Evolutionary conservation across 2,329 filamentous ascomycete species (phyloP).

Genomic region (Nakataea oryzae): DNA sequence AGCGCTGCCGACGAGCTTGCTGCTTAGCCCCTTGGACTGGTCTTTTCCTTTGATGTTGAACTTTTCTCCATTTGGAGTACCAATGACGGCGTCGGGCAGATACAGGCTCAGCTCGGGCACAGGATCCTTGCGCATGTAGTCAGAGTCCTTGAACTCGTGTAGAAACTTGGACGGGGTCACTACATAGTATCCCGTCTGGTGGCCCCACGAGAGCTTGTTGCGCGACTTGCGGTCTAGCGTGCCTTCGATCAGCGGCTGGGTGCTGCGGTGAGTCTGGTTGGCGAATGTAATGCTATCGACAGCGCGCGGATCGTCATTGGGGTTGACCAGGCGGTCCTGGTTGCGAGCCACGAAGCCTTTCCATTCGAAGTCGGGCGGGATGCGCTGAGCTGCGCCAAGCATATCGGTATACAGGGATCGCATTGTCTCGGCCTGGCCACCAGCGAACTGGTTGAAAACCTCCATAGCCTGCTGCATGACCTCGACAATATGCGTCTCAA

Average conservation of each 20-base stretch:
- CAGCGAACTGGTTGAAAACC: slow-evolving; percentile 72
- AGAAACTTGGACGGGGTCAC: slow-evolving; percentile 80
- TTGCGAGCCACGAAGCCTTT: slow-evolving; percentile 68
- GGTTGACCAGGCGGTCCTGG: slow-evolving; percentile 64
- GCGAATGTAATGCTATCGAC: slow-evolving; percentile 71
- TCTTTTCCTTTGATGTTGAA: slow-evolving; percentile 97
- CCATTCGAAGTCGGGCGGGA: slow-evolving; percentile 88
- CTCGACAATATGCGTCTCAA: slow-evolving; percentile 77
- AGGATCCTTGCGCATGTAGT: slow-evolving; percentile 60
- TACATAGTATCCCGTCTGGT: slow-evolving; percentile 77
- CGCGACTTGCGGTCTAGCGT: slow-evolving; percentile 84
- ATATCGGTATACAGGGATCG: slow-evolving; percentile 80
- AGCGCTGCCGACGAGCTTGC: slow-evolving; percentile 68
- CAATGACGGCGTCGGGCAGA: slow-evolving; percentile 79
- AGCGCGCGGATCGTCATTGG: slow-evolving; percentile 60
- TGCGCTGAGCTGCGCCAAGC: slow-evolving; percentile 61
- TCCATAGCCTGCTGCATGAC: slow-evolving; percentile 75
- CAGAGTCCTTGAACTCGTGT: slow-evolving; percentile 93
- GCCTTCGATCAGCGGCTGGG: slow-evolving; percentile 77
- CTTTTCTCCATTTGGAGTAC: slow-evolving; percentile 62
- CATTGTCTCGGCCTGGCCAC: slow-evolving; percentile 71
- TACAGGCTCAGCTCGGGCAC: slow-evolving; percentile 82
- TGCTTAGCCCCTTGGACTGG: slow-evolving; percentile 66
- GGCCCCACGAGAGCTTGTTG: slow-evolving; percentile 69
- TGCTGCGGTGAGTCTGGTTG: slow-evolving; percentile 75